These are phyloP conservation scores for Middelhovenomyces tepae DNA, from an alignment of 805 yeast species.

Conservation along the genomic window DNA sequence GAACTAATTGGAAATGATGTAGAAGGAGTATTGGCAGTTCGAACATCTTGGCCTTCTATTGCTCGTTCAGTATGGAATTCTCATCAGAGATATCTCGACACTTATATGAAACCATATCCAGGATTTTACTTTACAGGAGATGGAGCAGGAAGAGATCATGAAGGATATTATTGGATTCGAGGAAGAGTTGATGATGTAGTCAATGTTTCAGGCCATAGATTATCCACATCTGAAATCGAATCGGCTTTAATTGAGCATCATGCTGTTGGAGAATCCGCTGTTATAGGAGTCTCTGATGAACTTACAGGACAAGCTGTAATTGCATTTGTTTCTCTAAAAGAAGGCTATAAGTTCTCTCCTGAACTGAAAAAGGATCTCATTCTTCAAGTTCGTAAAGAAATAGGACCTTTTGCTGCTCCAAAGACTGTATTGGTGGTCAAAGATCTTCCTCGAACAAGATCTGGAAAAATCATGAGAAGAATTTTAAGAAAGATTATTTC, in stretches of 20 bases:
- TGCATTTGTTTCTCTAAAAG: conserved; percentile 70
- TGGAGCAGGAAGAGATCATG: conserved; percentile 80
- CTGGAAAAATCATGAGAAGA: conserved; percentile 97
- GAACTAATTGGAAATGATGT: conserved; percentile 61
- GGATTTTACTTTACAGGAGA: conserved; percentile 83
- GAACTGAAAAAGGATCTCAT: conserved; percentile 58
- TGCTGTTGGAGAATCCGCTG: conserved; percentile 70
- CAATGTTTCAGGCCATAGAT: conserved; percentile 77
- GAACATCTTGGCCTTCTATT: conserved; percentile 76
- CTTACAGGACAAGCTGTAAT: conserved; percentile 82
- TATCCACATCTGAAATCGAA: conserved; percentile 85
- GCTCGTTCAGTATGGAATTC: conserved; percentile 77
- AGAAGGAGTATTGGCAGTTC: conserved; percentile 73
- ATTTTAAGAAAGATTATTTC: conserved; percentile 82
- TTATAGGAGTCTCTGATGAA: conserved; percentile 75
- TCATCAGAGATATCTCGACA: conserved; percentile 65
- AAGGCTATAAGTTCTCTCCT: conserved; percentile 33
- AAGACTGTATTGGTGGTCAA: conserved; percentile 70
- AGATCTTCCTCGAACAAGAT: conserved; percentile 92
- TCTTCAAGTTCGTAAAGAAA: conserved; percentile 76
- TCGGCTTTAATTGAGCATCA: conserved; percentile 69
- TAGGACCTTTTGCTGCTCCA: conserved; percentile 90
- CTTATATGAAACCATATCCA: conserved; percentile 75
- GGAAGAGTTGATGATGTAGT: conserved; percentile 88
- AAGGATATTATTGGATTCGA: conserved; percentile 77